Evolutionary conservation across 2,329 filamentous ascomycete genomes (phyloP).

Genomic region (Scolecobasidium constrictum): DNA sequence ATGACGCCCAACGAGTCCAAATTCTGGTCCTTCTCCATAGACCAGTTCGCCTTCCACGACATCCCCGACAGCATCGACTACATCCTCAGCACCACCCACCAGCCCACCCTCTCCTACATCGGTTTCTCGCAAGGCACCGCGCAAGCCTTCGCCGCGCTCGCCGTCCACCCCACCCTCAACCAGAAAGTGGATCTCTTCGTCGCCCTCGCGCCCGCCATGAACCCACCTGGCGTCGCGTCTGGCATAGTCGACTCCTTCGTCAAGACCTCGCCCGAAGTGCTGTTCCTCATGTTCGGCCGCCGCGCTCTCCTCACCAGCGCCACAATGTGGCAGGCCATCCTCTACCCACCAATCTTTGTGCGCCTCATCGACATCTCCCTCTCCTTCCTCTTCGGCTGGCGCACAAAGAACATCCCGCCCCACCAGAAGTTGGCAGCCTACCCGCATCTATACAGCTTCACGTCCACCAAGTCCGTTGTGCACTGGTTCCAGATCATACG

Average conservation of each 20-base stretch:
- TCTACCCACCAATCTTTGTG: slow-evolving; percentile 91
- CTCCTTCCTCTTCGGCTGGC: slow-evolving; percentile 82
- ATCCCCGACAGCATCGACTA: slow-evolving; percentile 93
- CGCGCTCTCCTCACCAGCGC: slow-evolving; percentile 85
- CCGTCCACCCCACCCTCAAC: slow-evolving; percentile 86
- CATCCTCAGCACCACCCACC: slow-evolving; percentile 71
- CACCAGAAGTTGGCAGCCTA: slow-evolving; percentile 93
- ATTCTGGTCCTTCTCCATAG: slow-evolving; percentile 98
- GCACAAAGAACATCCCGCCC: slow-evolving; percentile 67
- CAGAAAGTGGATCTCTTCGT: slow-evolving; percentile 93
- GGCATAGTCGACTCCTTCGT: slow-evolving; percentile 86
- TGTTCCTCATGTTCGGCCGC: slow-evolving; percentile 87
- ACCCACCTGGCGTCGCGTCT: slow-evolving; percentile 79
- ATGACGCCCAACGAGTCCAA: slow-evolving; percentile 60
- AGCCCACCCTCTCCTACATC: slow-evolving; percentile 83
- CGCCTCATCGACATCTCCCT: slow-evolving; percentile 75
- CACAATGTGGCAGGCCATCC: slow-evolving; percentile 92
- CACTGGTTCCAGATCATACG: slow-evolving; percentile 99
- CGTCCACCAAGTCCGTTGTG: slow-evolving; percentile 90
- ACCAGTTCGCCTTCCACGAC: slow-evolving; percentile 95
- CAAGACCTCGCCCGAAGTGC: slow-evolving; percentile 83
- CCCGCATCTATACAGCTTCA: slow-evolving; percentile 91
- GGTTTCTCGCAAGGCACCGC: slow-evolving; percentile 96
- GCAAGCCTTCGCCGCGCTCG: slow-evolving; percentile 87
- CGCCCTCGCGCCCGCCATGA: slow-evolving; percentile 91